Base-by-base conservation (phyloP, 352 stramenopile species). In the Globisporangium paddicum region DNA sequence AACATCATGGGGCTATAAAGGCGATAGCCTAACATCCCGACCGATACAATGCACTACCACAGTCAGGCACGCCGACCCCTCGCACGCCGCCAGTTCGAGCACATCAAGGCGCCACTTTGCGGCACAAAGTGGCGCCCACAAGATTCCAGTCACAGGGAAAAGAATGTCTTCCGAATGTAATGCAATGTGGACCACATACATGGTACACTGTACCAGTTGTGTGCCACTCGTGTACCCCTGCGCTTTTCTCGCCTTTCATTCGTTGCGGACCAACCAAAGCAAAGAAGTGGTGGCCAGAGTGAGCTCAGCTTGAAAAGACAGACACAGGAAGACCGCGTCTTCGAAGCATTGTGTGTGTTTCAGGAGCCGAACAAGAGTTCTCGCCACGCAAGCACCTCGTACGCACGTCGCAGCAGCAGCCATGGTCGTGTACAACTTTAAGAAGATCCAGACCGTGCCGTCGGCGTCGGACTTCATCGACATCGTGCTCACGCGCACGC, bases 371-470 rank as follows among this genome's bases (percentile, higher is more conserved):
- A 23, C 34, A 37, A 28, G n/a, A 37, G 21, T 28, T 41, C 40
- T 7, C 34, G 26, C 35, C 50, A 7, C 44, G 7, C 23, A 38
- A 21, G n/a, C 41, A 34, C 11, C 40, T n/a, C 23, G 21, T 19
- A n/a, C 55, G 40, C 40, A 28, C n/a, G 38, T 40, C 38, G 19
- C 41, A 41, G 58, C 38, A 53, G 45, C 28, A 47, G 80, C 38
- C 64, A 99, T 98, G 96, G 94, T 98, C 51, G 94, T 99, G 58
- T 99, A 99, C 86, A 99, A 99, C 87, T 99, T 99, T 73, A 99
- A 99, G 80, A 98, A 98, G 82, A 99, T 99, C 71, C 85, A 94
- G 67, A 95, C 96, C 11, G 96, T 99, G 73, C 97, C 97, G 41
- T 86, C 87, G 65, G 96, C 97, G 52, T 88, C 82, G 65, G 97